Conservation (phyloP, 73 alveolate species). For the Durusdinium trenchii region DNA sequence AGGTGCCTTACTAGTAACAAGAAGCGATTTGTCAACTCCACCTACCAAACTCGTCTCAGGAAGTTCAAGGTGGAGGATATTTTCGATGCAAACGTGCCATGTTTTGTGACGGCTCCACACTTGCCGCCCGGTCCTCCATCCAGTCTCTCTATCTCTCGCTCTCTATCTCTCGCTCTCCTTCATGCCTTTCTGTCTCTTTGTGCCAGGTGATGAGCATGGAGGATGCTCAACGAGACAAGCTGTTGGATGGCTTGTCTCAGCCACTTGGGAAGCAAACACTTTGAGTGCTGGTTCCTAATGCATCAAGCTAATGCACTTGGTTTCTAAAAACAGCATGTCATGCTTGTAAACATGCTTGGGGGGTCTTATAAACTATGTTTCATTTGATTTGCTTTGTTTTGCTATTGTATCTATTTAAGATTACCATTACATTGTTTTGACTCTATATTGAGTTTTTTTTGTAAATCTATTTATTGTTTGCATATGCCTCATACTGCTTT, state of each 20-base stretch:
- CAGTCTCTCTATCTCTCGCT: background rate
- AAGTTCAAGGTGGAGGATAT: slow-evolving; percentile 97
- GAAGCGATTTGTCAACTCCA: background rate
- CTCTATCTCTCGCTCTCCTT: background rate
- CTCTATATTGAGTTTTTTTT: no score
- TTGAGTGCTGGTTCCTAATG: no score
- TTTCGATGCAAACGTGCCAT: slow-evolving; percentile 94
- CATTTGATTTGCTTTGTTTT: no score
- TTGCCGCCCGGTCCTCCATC: background rate
- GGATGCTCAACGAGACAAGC: slow-evolving; percentile 96
- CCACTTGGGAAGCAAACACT: background rate
- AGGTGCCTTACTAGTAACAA: no score
- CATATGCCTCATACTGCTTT: no score
- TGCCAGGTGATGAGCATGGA: slow-evolving; percentile 97
- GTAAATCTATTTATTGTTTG: no score
- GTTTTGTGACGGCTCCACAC: background rate
- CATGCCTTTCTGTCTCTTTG: background rate
- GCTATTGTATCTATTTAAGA: no score
- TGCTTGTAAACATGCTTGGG: no score
- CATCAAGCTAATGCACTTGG: no score
- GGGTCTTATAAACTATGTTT: no score
- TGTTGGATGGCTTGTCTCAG: slow-evolving; percentile 95
- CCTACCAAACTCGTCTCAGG: background rate
- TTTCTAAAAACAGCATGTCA: no score
- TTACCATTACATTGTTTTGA: no score